A percentile compares a stretch with the other conserved stretches of the same genome.
These are phyloP conservation scores for Vigna reflexopilosa DNA, from an alignment of 306 rosid genomes.

Conservation along the genomic window DNA sequence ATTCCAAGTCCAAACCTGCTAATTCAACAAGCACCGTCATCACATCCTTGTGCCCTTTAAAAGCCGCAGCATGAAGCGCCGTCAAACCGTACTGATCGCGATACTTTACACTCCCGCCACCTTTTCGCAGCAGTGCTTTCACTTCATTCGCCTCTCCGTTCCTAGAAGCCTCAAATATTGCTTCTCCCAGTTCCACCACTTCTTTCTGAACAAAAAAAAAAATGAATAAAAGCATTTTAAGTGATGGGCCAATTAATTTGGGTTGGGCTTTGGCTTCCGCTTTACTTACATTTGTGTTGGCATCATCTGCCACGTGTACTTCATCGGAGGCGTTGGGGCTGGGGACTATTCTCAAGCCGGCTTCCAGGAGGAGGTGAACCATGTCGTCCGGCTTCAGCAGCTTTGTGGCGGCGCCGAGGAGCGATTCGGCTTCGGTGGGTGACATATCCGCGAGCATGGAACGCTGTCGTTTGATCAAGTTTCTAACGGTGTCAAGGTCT, in stretches of 20 bases:
- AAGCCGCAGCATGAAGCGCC: slow-evolving; percentile 75
- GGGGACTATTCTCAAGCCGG: slow-evolving; percentile 62
- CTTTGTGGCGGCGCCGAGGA: slow-evolving; percentile 67
- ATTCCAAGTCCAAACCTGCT: slow-evolving; percentile 65
- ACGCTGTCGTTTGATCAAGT: slow-evolving; percentile 67
- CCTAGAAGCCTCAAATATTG: slow-evolving; percentile 61
- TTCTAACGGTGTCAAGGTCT: slow-evolving; percentile 58
- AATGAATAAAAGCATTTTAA: too few species aligned
- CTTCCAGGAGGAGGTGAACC: slow-evolving; percentile 70
- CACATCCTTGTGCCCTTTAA: slow-evolving; percentile 75
- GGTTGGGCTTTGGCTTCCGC: neutral
- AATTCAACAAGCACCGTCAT: slow-evolving; percentile 50
- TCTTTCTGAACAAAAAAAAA: too few species aligned
- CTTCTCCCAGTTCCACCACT: slow-evolving; percentile 56
- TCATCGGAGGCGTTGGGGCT: slow-evolving; percentile 36
- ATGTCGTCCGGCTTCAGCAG: slow-evolving; percentile 62
- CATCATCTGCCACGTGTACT: slow-evolving; percentile 58
- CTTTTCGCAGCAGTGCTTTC: slow-evolving; percentile 49
- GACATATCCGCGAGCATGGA: slow-evolving; percentile 55
- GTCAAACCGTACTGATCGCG: slow-evolving; percentile 73
- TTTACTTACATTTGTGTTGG: neutral
- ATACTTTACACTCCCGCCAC: slow-evolving; percentile 54
- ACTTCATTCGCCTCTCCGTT: slow-evolving; percentile 53
- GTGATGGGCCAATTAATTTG: slow-evolving; percentile 1
- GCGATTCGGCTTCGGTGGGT: slow-evolving; percentile 49